phyloP scores from a whole-genome alignment of 345 rosid genomes.

The Lumnitzera racemosa region DNA sequence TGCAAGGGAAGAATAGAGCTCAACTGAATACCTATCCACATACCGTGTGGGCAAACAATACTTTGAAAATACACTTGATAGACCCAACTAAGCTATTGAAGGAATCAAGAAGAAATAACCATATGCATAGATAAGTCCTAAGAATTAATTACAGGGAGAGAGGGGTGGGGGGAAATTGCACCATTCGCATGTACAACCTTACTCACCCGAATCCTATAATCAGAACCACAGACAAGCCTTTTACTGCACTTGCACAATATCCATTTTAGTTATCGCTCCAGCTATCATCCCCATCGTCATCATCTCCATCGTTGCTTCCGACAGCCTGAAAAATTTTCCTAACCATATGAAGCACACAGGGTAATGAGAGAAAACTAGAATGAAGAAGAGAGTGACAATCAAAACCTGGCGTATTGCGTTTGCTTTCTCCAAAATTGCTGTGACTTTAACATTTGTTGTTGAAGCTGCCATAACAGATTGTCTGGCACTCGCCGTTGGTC shows the following conservation, averaged over 20 bases:
- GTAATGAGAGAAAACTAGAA: neutral
- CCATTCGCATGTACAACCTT: conserved; percentile 11
- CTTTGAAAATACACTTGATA: too few species aligned
- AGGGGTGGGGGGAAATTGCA: neutral
- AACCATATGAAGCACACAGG: conserved; percentile 1
- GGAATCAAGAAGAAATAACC: too few species aligned
- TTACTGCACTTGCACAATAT: too few species aligned
- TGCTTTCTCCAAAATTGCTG: conserved; percentile 87
- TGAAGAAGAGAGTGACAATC: neutral
- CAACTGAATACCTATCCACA: too few species aligned
- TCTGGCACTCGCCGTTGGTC: conserved; percentile 41
- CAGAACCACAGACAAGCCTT: too few species aligned
- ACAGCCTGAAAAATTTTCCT: conserved; percentile 50
- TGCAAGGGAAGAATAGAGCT: too few species aligned
- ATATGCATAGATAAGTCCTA: conserved; percentile 4
- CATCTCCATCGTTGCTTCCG: conserved; percentile 69
- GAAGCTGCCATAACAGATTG: conserved; percentile 33
- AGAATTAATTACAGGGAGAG: conserved; percentile 6
- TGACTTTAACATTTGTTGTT: conserved; percentile 47
- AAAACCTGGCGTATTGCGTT: conserved; percentile 90
- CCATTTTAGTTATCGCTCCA: conserved; percentile 59
- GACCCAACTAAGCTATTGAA: too few species aligned
- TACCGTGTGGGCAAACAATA: too few species aligned
- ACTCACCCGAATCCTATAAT: too few species aligned
- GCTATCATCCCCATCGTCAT: conserved; percentile 48